Evolutionary conservation across 2,329 filamentous ascomycete genomes (phyloP).

Genomic region (Curvularia hawaiiensis): DNA sequence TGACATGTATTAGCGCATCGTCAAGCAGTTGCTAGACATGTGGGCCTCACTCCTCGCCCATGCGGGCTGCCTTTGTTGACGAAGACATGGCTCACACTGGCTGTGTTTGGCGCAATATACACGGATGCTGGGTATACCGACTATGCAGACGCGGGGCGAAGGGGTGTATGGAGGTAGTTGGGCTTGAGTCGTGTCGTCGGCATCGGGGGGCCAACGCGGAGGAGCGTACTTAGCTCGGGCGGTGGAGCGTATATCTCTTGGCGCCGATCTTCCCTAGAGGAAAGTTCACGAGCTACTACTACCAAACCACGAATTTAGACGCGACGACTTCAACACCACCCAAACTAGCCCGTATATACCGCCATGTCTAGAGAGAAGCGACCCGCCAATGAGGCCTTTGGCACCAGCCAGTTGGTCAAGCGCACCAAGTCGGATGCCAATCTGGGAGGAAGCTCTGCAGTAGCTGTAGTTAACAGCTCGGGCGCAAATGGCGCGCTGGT

Average conservation of each 20-base stretch:
- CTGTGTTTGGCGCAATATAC: background rate
- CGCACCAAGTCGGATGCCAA: conserved; percentile 75
- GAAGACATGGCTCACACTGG: conserved; percentile 49
- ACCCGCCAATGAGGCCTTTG: conserved; percentile 82
- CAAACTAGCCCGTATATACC: conserved; percentile 5
- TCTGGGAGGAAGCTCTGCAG: conserved; percentile 58
- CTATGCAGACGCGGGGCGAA: background rate
- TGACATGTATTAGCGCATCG: conserved; percentile 52
- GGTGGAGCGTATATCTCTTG: conserved; percentile 18
- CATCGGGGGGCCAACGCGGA: conserved; percentile 18
- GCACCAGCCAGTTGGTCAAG: conserved; percentile 83
- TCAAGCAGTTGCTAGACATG: conserved; percentile 25
- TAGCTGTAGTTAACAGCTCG: conserved; percentile 62
- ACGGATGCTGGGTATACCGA: background rate
- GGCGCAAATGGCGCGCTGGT: conserved; percentile 67
- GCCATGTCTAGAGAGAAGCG: conserved; percentile 90
- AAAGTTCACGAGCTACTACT: conserved; percentile 29
- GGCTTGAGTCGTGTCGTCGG: conserved; percentile 25
- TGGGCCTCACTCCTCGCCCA: conserved; percentile 73
- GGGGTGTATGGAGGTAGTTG: background rate
- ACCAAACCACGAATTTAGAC: conserved; percentile 7
- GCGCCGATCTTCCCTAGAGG: conserved; percentile 15
- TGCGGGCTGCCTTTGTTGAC: conserved; percentile 68
- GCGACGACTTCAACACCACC: conserved; percentile 7
- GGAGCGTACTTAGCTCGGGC: conserved; percentile 17